phyloP scores from a whole-genome alignment of 805 yeast species.

The Yarrowia sp. region DNA sequence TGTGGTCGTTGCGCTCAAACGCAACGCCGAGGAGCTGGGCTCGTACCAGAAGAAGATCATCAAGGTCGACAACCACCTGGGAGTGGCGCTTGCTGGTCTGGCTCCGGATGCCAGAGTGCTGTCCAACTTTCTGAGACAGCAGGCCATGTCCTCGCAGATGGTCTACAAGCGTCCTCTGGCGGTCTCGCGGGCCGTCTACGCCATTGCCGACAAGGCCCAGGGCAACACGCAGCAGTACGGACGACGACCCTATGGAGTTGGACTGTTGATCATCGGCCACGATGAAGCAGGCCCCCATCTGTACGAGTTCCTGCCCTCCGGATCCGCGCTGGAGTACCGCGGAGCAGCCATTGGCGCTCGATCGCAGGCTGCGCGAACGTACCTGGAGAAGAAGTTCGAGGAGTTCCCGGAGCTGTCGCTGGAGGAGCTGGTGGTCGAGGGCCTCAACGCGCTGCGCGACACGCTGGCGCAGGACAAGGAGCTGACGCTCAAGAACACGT shows the following conservation, averaged over 20 bases:
- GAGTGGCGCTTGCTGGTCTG: slow-evolving; percentile 92
- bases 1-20: slow-evolving; percentile 87
- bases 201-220: slow-evolving; percentile 96
- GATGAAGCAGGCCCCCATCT: slow-evolving; percentile 95
- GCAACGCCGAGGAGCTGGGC: slow-evolving; percentile 96
- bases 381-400: slow-evolving; percentile 81
- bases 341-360: slow-evolving; percentile 98
- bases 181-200: slow-evolving; percentile 74
- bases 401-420: slow-evolving; percentile 57
- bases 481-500: slow-evolving; percentile 75
- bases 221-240: slow-evolving; percentile 94
- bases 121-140: slow-evolving; percentile 83
- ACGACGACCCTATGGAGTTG: slow-evolving; percentile 97
- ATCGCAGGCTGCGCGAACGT: slow-evolving; percentile 97
- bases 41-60: slow-evolving; percentile 93
- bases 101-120: slow-evolving; percentile 98
- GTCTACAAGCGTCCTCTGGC: slow-evolving; percentile 83
- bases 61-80: slow-evolving; percentile 89
- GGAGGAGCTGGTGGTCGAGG: slow-evolving; percentile 79
- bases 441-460: slow-evolving; percentile 87
- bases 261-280: slow-evolving; percentile 81
- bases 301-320: slow-evolving; percentile 94
- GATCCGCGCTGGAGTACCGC: slow-evolving; percentile 83
- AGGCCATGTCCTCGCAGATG: slow-evolving; percentile 83
- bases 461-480: slow-evolving; percentile 94